Evolutionary conservation across 345 rosid species (phyloP).

Genomic region (Eucalyptus rudis): DNA sequence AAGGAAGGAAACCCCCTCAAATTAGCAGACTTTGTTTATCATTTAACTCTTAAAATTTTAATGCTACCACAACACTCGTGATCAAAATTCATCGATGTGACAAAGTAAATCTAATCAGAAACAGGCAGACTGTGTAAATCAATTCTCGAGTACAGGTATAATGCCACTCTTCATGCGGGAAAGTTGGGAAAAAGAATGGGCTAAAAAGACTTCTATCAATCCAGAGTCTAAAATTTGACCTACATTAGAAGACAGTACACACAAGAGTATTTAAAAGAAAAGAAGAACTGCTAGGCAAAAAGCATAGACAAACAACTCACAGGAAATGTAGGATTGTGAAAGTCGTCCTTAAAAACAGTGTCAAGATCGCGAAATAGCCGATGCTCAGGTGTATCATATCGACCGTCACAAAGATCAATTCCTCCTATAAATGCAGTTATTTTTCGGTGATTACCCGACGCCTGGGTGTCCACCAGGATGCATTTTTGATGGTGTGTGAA

Average conservation of each 20-base stretch:
- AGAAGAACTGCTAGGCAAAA: neutral
- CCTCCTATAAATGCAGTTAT: constrained; percentile 88
- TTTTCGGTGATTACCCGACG: constrained; percentile 57
- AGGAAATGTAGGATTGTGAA: constrained; percentile 79
- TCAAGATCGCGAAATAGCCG: constrained; percentile 56
- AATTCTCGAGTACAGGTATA: neutral
- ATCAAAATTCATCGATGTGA: neutral
- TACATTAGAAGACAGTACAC: neutral
- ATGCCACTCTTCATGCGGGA: neutral
- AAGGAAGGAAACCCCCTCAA: neutral
- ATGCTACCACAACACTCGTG: neutral
- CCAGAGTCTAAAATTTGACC: neutral
- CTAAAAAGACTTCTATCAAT: neutral
- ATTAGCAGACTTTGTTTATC: neutral
- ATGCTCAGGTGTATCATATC: constrained; percentile 93
- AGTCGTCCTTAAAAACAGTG: constrained; percentile 65
- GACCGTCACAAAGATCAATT: constrained; percentile 88
- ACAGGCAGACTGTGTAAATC: neutral
- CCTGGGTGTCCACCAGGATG: constrained; percentile 86
- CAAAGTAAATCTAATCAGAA: neutral
- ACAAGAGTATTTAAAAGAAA: neutral
- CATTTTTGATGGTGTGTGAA: constrained; percentile 95
- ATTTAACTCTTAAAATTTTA: neutral
- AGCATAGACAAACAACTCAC: constrained; percentile 31
- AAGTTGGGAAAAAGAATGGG: neutral